These are phyloP conservation scores for Cadophora gregata DNA, from an alignment of 2,329 filamentous ascomycete genomes.

Conservation along the genomic window DNA sequence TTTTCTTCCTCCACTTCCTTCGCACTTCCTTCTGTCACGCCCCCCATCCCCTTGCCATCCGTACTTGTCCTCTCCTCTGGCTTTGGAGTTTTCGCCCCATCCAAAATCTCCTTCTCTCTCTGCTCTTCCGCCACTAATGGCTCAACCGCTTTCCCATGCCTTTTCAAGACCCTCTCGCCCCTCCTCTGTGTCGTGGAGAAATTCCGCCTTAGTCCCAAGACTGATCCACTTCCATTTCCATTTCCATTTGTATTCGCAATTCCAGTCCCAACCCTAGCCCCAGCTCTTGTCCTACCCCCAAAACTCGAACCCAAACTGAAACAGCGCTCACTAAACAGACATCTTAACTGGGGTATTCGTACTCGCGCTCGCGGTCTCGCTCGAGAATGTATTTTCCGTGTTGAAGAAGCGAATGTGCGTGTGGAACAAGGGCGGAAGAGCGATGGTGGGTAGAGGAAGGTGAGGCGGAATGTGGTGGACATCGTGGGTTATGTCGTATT, in stretches of 20 bases:
- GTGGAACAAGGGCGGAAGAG: slow-evolving; percentile 59
- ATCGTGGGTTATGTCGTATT: slow-evolving; percentile 48
- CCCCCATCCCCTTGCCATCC: slow-evolving; percentile 16
- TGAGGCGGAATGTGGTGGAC: slow-evolving; percentile 62
- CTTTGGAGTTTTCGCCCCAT: slow-evolving; percentile 30
- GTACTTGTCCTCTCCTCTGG: slow-evolving; percentile 23
- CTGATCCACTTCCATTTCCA: not conserved
- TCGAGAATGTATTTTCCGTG: not conserved
- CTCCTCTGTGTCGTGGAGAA: slow-evolving; percentile 48
- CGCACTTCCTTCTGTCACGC: slow-evolving; percentile 16
- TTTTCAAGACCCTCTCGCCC: slow-evolving; percentile 55
- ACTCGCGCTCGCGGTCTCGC: slow-evolving; percentile 44
- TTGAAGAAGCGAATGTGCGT: slow-evolving; percentile 48
- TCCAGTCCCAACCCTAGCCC: no score
- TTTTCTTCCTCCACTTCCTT: slow-evolving; percentile 21
- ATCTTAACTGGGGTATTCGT: slow-evolving; percentile 34
- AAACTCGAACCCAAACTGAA: not conserved
- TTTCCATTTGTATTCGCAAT: not conserved
- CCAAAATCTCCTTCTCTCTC: slow-evolving; percentile 41
- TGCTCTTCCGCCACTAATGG: slow-evolving; percentile 52
- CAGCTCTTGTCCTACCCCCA: not conserved
- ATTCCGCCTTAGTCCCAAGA: slow-evolving; percentile 27
- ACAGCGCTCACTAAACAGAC: not conserved
- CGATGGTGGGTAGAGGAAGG: slow-evolving; percentile 73
- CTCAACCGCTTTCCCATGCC: slow-evolving; percentile 67